Base-by-base conservation (phyloP, 768 basidiomycete genomes). In the Hirschioporus abietinus region DNA sequence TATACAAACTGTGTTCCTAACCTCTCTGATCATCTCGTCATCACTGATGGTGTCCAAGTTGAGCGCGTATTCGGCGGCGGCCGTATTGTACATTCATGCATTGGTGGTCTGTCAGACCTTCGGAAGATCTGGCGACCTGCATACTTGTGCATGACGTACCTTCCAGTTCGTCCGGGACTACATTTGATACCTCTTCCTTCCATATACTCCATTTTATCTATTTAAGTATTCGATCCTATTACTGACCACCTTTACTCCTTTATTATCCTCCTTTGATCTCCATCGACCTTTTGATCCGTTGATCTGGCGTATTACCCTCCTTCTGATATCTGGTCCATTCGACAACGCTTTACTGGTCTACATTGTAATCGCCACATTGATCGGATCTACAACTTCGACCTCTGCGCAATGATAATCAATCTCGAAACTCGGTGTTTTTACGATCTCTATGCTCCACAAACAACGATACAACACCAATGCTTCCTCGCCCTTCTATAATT, bases 261-360 rank as follows among this genome's bases (percentile, higher is more conserved):
- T 64, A 63, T 59, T 63, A 26, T 42, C 52, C 60, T 59, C 60
- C 59, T 57, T 24, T 64, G 66, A 52, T 52, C 42, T 52, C 42
- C 42, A 52, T 52, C 12, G 12, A 52, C 42, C 12, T 52, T 52
- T 12, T 52, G 42, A 52, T 52, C 42, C 42, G 42, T 15, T 20
- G 42, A 52, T 52, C 1, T 52, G 42, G 42, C 42, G 20, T 20
- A 52, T 10, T 20, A 3, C 42, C 12, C 5, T 20, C 12, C 30
- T 52, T 52, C 6, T 12, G 42, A 15, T 15, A 52, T 52, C 42
- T 15, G 42, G 42, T 5, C 12, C 20, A 10, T 20, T 52, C 42
- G 20, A 52, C 42, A 52, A 52, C 42, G 42, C 6, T 52, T 15
- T 1, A 12, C 12, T 52, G 42, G 6, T 2, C 42, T 30, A 30